Conservation (phyloP, 2,329 filamentous ascomycete species). For the Fusarium robinianum region DNA sequence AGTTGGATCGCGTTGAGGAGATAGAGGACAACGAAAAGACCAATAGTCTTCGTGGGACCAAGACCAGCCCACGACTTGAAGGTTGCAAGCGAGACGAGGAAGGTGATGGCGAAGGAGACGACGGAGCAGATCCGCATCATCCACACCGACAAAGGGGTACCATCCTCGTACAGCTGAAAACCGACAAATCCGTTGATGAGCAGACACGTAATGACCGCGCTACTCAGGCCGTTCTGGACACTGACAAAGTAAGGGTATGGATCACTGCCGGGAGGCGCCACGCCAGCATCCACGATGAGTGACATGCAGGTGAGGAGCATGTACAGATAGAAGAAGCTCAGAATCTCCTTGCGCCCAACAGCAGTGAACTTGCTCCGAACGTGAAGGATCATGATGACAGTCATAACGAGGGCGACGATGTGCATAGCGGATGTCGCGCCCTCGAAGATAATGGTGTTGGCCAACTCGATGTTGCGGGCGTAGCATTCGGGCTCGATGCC, state of each 20-base stretch:
- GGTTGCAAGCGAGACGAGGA: conserved; percentile 85
- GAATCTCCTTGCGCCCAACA: conserved; percentile 76
- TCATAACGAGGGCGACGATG: conserved; percentile 89
- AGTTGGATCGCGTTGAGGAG: conserved; percentile 87
- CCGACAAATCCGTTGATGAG: conserved; percentile 98
- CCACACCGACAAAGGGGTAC: conserved; percentile 92
- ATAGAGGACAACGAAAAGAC: conserved; percentile 90
- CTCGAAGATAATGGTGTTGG: conserved; percentile 98
- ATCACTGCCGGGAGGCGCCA: conserved; percentile 78
- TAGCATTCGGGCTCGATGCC: conserved; percentile 92
- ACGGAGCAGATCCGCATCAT: conserved; percentile 79
- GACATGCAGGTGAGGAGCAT: conserved; percentile 88
- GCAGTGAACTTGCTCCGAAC: conserved; percentile 97
- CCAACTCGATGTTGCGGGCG: conserved; percentile 90
- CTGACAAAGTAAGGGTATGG: conserved; percentile 92
- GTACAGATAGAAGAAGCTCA: conserved; percentile 97
- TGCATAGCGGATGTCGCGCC: conserved; percentile 90
- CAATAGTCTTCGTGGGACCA: conserved; percentile 81
- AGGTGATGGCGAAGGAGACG: conserved; percentile 82
- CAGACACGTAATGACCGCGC: conserved; percentile 84
- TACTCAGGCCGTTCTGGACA: conserved; percentile 81
- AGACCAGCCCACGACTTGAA: conserved; percentile 92
- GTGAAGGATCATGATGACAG: conserved; percentile 95
- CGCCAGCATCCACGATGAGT: conserved; percentile 88
- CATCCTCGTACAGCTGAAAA: conserved; percentile 97